These are phyloP conservation scores for Collariella sp. DNA, from an alignment of 495 filamentous ascomycete species.

Conservation along the genomic window DNA sequence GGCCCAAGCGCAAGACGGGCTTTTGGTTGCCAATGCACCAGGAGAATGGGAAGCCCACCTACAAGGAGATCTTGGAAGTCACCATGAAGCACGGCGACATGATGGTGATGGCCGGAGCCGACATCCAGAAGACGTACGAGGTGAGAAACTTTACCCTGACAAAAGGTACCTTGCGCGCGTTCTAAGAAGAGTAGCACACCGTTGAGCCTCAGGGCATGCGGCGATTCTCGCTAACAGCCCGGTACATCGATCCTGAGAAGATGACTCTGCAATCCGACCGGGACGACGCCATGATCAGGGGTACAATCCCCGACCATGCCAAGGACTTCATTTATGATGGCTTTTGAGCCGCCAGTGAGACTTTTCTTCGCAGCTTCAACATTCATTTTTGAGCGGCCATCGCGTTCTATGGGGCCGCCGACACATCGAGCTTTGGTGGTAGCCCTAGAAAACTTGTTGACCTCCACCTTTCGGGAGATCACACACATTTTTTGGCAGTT, in stretches of 20 bases:
- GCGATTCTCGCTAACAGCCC: conserved; percentile 58
- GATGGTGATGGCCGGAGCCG: conserved; percentile 69
- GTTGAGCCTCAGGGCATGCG: conserved; percentile 49
- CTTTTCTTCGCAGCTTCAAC: background rate
- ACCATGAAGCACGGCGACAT: conserved; percentile 67
- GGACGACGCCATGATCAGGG: conserved; percentile 22
- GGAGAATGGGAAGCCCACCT: conserved; percentile 14
- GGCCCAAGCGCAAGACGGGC: conserved; percentile 54
- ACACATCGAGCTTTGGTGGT: too few species aligned
- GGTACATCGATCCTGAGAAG: conserved; percentile 41
- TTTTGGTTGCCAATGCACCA: conserved; percentile 30
- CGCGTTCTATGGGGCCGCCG: too few species aligned
- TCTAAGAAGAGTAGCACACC: conserved; percentile 46
- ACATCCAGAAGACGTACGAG: conserved; percentile 66
- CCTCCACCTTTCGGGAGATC: background rate
- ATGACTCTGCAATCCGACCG: conserved; percentile 29
- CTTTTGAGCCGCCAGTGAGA: background rate
- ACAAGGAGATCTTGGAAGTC: conserved; percentile 30
- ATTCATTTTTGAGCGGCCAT: background rate
- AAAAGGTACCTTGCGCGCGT: background rate
- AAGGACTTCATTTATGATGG: conserved; percentile 22
- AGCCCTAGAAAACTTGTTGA: too few species aligned
- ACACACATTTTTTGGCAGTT: background rate
- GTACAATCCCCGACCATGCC: conserved; percentile 27
- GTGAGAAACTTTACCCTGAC: conserved; percentile 33